These are phyloP conservation scores for Pseudogymnoascus sp. DNA, from an alignment of 2,329 filamentous ascomycete species.

Conservation along the genomic window DNA sequence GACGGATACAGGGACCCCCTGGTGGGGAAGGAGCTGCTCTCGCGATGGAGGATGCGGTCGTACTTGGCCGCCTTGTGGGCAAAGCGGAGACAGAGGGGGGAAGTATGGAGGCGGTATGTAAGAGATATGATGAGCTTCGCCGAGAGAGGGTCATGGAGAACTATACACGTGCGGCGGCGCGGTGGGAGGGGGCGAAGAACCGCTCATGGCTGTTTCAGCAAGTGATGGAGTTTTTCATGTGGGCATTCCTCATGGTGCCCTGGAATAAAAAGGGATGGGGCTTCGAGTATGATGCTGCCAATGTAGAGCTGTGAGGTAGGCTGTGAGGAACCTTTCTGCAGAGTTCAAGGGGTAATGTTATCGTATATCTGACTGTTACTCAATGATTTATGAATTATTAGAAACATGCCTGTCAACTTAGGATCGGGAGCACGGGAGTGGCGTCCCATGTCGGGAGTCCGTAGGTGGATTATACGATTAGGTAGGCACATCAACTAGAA, in stretches of 20 bases:
- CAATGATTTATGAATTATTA: background rate
- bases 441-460: background rate
- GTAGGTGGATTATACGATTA: conserved; percentile 9
- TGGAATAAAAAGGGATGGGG: background rate
- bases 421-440: background rate
- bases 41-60: conserved; percentile 43
- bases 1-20: conserved; percentile 35
- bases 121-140: conserved; percentile 18
- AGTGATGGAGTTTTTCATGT: conserved; percentile 22
- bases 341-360: background rate
- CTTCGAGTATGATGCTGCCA: background rate
- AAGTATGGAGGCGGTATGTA: conserved; percentile 33
- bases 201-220: conserved; percentile 18
- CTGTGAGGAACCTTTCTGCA: background rate
- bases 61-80: conserved; percentile 34
- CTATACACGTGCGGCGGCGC: conserved; percentile 28
- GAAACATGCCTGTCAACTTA: background rate
- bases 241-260: conserved; percentile 15
- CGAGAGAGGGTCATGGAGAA: conserved; percentile 29
- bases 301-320: background rate
- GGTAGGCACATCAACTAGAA: background rate
- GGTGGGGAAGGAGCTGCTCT: conserved; percentile 43
- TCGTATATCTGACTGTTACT: background rate
- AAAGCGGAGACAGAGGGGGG: conserved; percentile 36
- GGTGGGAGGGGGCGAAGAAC: conserved; percentile 14